These are phyloP conservation scores for Trypanosoma avium DNA, from an alignment of 208 protist genomes.

Conservation along the genomic window DNA sequence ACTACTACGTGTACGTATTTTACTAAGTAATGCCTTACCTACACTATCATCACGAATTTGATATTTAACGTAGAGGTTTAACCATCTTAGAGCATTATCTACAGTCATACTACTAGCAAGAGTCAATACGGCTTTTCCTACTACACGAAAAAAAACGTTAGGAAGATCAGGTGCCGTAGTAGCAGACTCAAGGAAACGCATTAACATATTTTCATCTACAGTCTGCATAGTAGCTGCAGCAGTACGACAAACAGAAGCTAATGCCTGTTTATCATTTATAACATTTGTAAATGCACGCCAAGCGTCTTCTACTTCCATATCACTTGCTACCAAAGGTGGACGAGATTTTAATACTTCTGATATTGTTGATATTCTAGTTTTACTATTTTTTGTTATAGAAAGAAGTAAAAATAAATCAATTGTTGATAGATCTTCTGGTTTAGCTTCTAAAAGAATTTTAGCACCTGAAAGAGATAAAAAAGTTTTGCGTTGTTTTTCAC, in stretches of 20 bases:
- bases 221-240: conserved; percentile 27
- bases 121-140: conserved; percentile 46
- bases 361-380: neutral
- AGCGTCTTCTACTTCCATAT: conserved; percentile 50
- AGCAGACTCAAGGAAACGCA: conserved; percentile 51
- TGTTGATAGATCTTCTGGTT: conserved; percentile 19
- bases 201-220: conserved; percentile 51
- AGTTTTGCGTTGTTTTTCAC: conserved; percentile 16
- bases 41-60: conserved; percentile 69
- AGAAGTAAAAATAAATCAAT: conserved; percentile 25
- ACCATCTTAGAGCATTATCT: conserved; percentile 59
- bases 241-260: conserved; percentile 44
- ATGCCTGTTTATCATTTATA: conserved; percentile 17
- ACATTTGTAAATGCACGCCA: conserved; percentile 45
- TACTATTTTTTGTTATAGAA: conserved; percentile 7
- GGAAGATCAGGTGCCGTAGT: conserved; percentile 31
- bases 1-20: conserved; percentile 24
- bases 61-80: conserved; percentile 56
- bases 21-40: conserved; percentile 40
- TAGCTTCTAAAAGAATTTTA: conserved; percentile 1
- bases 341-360: conserved; percentile 9
- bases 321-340: conserved; percentile 10
- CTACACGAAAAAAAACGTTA: conserved; percentile 56
- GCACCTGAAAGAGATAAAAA: conserved; percentile 30
- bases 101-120: conserved; percentile 34